phyloP scores from a whole-genome alignment of 495 filamentous ascomycete genomes.

The Aspergillus kassunensis region DNA sequence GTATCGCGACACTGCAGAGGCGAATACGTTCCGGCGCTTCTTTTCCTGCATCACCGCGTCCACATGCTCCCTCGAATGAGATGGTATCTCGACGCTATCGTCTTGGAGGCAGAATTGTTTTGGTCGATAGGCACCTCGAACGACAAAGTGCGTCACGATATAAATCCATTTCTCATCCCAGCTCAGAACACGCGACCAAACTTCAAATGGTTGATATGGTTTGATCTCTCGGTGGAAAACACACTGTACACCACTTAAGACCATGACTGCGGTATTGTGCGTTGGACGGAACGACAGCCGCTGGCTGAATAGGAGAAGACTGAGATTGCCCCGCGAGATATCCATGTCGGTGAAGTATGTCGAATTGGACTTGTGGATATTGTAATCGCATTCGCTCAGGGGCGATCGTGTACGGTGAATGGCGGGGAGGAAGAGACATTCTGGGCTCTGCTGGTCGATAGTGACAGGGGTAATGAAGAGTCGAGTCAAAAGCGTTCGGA shows the following conservation, averaged over 20 bases:
- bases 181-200: constrained; percentile 64
- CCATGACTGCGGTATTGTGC: constrained; percentile 5
- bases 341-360: constrained; percentile 85
- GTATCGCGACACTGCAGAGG: constrained; percentile 68
- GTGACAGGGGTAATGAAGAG: too few species aligned
- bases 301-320: background rate
- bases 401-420: constrained; percentile 4
- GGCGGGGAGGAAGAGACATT: too few species aligned
- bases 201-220: constrained; percentile 66
- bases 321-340: constrained; percentile 48
- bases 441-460: too few species aligned
- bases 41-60: background rate
- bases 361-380: constrained; percentile 79
- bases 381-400: constrained; percentile 73
- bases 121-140: constrained; percentile 32
- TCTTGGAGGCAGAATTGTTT: constrained; percentile 23
- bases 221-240: constrained; percentile 67
- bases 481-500: too few species aligned
- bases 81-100: background rate
- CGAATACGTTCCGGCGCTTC: background rate
- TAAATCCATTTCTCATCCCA: constrained; percentile 77
- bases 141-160: constrained; percentile 60
- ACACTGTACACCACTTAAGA: constrained; percentile 65
- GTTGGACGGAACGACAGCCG: too few species aligned
- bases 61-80: too few species aligned